A percentile compares a stretch with the other conserved stretches of the same genome.
These are phyloP conservation scores for Lichtheimia corymbifera DNA, from an alignment of 371 early-diverging fungal species.

Conservation along the genomic window DNA sequence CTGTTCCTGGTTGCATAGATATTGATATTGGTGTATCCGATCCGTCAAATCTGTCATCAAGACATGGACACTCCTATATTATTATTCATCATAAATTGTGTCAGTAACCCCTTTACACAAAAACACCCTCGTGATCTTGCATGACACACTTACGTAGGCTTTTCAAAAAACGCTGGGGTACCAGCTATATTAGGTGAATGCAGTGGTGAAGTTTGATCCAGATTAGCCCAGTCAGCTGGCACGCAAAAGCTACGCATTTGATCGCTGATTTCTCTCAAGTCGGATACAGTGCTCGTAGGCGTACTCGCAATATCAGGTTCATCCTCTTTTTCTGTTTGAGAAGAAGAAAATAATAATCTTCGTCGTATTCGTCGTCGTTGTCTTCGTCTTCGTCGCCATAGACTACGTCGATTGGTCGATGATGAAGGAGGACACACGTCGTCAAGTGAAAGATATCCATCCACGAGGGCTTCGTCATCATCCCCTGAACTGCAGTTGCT, in stretches of 20 bases:
- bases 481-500: neutral
- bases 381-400: neutral
- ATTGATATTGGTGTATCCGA: slow-evolving; percentile 11
- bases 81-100: no score
- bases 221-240: slow-evolving; percentile 13
- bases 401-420: no score
- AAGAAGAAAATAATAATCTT: neutral
- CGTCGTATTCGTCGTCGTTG: neutral
- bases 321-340: neutral
- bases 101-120: no score
- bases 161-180: no score
- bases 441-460: slow-evolving; percentile 9
- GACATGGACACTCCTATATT: no score
- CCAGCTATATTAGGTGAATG: neutral
- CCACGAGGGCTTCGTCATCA: neutral
- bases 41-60: slow-evolving; percentile 10
- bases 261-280: slow-evolving; percentile 10
- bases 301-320: neutral
- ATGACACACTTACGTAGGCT: no score
- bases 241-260: slow-evolving; percentile 11
- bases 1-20: slow-evolving; percentile 10
- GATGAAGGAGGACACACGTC: neutral
- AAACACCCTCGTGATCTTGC: no score
- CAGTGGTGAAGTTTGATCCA: neutral
- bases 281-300: neutral